phyloP scores from a whole-genome alignment of 140 eudicot species.

The Stevia rebaudiana region DNA sequence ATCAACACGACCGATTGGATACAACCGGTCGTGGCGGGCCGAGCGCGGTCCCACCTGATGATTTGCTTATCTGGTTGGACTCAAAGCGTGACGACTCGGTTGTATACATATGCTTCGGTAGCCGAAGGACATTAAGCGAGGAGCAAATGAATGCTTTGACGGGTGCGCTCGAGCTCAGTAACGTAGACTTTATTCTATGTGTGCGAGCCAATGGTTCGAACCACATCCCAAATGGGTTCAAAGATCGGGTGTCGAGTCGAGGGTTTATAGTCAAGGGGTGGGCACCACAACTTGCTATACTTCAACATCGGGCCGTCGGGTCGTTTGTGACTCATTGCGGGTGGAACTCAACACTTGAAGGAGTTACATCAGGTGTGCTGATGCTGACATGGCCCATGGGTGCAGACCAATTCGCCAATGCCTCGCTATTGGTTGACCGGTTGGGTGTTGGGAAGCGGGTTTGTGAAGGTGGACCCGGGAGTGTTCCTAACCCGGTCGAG shows the following conservation, averaged over 20 bases:
- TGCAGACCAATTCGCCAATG: conserved; percentile 16
- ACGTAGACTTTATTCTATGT: conserved; percentile 29
- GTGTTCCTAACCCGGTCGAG: conserved; percentile 36
- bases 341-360: conserved; percentile 27
- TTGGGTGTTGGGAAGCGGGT: conserved; percentile 41
- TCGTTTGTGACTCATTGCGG: conserved; percentile 49
- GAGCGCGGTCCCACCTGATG: conserved; percentile 10
- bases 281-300: conserved; percentile 45
- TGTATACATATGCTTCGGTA: conserved; percentile 52
- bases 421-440: conserved; percentile 28
- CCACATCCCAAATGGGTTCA: conserved; percentile 35
- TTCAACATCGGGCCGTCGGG: conserved; percentile 40
- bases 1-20: not conserved
- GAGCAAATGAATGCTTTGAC: conserved; percentile 40
- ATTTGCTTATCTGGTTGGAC: conserved; percentile 41
- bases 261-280: conserved; percentile 29
- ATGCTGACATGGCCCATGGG: conserved; percentile 23
- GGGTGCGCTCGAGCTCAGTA: conserved; percentile 35
- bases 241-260: conserved; percentile 14
- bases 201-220: conserved; percentile 24
- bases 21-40: conserved; percentile 31
- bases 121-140: conserved; percentile 29
- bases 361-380: not conserved
- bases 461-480: conserved; percentile 32
- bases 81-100: conserved; percentile 25